Conservation (phyloP, 2,329 filamentous ascomycete species). For the Trichoderma arundinaceum region DNA sequence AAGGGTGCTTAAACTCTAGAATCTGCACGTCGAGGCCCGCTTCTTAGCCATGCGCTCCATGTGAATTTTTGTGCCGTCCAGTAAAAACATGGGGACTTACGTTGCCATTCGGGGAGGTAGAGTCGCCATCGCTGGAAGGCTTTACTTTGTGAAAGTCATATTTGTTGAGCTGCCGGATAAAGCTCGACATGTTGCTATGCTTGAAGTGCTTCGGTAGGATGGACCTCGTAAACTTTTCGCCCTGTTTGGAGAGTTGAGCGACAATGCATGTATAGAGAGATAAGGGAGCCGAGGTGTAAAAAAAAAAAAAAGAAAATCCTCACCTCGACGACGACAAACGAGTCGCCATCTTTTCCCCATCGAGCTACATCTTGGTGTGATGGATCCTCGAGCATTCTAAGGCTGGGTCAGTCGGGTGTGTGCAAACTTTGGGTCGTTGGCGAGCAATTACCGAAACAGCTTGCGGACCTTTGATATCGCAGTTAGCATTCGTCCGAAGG, state of each 20-base stretch:
- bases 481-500: conserved; percentile 11
- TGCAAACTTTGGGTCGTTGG: not conserved
- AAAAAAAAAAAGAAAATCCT: conserved; percentile 34
- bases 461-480: conserved; percentile 84
- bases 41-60: conserved; percentile 4
- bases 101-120: conserved; percentile 45
- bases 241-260: conserved; percentile 58
- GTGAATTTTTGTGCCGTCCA: no score
- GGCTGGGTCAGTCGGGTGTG: conserved; percentile 31
- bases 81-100: conserved; percentile 39
- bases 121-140: conserved; percentile 47
- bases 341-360: conserved; percentile 94
- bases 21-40: conserved; percentile 49
- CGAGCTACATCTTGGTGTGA: conserved; percentile 90
- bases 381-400: conserved; percentile 87
- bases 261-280: conserved; percentile 21
- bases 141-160: conserved; percentile 99
- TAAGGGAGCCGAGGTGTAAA: not conserved
- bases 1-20: conserved; percentile 90
- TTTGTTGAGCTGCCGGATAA: conserved; percentile 94
- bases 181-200: conserved; percentile 97
- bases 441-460: conserved; percentile 81
- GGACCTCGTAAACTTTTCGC: conserved; percentile 96
- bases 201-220: conserved; percentile 99
- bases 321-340: conserved; percentile 97